phyloP scores from a whole-genome alignment of 331 rosid species.

The Stylosanthes scabra region DNA sequence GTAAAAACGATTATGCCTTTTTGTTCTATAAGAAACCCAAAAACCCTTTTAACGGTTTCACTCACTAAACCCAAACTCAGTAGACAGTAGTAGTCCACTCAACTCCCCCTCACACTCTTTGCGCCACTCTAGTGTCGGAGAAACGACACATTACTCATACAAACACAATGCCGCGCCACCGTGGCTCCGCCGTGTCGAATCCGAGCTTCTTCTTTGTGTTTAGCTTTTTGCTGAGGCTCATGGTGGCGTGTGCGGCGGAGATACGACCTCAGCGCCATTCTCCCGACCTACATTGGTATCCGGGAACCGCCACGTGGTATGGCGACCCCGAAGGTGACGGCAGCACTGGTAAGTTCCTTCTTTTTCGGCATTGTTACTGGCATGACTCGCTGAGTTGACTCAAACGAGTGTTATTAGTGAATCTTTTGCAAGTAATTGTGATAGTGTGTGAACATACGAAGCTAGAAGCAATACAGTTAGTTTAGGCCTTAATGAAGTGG shows the following conservation, averaged over 20 bases:
- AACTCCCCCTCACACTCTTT: constrained; percentile 7
- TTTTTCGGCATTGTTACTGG: background rate
- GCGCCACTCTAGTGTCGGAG: constrained; percentile 60
- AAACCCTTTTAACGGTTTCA: constrained; percentile 44
- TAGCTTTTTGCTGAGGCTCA: constrained; percentile 27
- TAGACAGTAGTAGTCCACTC: background rate
- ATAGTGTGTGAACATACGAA: background rate
- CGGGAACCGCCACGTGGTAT: constrained; percentile 94
- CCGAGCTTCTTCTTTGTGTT: constrained; percentile 27
- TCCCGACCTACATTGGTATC: constrained; percentile 70
- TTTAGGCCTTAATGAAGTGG: background rate
- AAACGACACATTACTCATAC: background rate
- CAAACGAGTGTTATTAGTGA: background rate
- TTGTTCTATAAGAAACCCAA: constrained; percentile 47
- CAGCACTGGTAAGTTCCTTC: constrained; percentile 66
- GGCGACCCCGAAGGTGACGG: constrained; percentile 97
- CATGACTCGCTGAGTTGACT: constrained; percentile 28
- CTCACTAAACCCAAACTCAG: constrained; percentile 24
- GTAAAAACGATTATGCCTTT: constrained; percentile 20
- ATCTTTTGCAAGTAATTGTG: background rate
- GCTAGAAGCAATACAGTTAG: no score
- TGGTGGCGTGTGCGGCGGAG: constrained; percentile 38
- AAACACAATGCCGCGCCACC: constrained; percentile 60
- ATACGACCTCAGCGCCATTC: constrained; percentile 47
- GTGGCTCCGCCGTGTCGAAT: constrained; percentile 25